Conservation (phyloP, 805 yeast species). For the Starmera caribaea region DNA sequence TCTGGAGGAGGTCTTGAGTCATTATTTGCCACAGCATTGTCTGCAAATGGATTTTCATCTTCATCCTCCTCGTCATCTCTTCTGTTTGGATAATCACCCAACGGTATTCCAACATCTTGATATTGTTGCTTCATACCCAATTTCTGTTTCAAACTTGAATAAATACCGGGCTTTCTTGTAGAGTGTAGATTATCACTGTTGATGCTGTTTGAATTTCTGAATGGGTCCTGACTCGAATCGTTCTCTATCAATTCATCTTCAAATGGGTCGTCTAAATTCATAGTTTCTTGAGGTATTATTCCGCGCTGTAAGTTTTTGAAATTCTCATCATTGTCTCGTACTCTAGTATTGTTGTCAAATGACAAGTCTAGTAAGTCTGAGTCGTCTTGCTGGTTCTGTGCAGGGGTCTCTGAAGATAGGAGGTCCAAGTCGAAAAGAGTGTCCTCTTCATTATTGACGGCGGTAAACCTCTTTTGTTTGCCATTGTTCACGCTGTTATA, state of each 20-base stretch:
- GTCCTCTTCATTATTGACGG: slow-evolving; percentile 9
- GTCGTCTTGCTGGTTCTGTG: slow-evolving; percentile 1
- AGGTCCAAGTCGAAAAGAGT: slow-evolving; percentile 32
- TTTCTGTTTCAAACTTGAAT: slow-evolving; percentile 13
- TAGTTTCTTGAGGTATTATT: slow-evolving; percentile 22
- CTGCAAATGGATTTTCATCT: slow-evolving; percentile 16
- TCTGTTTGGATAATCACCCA: slow-evolving; percentile 10
- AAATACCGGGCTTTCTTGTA: slow-evolving; percentile 5
- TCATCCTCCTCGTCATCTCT: slow-evolving; percentile 6
- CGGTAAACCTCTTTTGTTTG: not conserved
- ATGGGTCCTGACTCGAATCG: slow-evolving; percentile 18
- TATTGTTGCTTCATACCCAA: slow-evolving; percentile 15
- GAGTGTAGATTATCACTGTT: not conserved
- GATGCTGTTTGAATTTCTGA: not conserved
- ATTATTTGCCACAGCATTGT: slow-evolving; percentile 8
- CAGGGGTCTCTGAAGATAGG: slow-evolving; percentile 12
- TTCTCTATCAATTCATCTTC: slow-evolving; percentile 25
- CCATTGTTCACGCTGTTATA: not conserved
- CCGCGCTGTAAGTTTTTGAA: slow-evolving; percentile 17
- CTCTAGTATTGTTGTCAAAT: slow-evolving; percentile 5
- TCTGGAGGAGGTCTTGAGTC: slow-evolving; percentile 7
- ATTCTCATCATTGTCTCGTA: slow-evolving; percentile 3
- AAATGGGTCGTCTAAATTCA: slow-evolving; percentile 23
- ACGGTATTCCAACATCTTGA: slow-evolving; percentile 18
- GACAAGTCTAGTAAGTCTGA: slow-evolving; percentile 7